Conservation (phyloP, 169 alveolate genomes). For the Eimeria acervulina region DNA sequence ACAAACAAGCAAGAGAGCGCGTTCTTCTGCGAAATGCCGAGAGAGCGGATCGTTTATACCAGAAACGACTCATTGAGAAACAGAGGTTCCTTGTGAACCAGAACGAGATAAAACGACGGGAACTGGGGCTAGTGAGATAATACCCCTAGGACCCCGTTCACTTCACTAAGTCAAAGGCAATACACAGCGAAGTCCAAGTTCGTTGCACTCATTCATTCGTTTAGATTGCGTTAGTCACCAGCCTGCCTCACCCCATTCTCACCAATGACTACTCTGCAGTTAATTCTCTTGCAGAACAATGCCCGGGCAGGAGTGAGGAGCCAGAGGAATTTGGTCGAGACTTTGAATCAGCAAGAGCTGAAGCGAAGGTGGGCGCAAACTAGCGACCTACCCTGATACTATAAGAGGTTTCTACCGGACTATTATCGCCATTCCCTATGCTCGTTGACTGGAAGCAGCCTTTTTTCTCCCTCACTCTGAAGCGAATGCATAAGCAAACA, state of each 20-base stretch:
- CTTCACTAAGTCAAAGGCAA: not conserved
- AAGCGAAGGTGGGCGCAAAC: conserved; percentile 30
- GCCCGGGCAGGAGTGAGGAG: conserved; percentile 59
- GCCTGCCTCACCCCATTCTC: not conserved
- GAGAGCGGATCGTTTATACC: conserved; percentile 10
- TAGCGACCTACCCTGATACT: not conserved
- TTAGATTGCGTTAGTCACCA: too few relatives aligned
- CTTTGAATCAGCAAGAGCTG: conserved; percentile 57
- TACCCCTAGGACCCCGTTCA: not conserved
- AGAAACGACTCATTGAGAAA: conserved; percentile 54
- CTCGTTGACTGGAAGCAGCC: not conserved
- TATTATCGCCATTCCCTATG: not conserved
- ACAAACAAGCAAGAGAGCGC: conserved; percentile 12
- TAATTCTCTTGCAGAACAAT: not conserved
- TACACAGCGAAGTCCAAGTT: not conserved
- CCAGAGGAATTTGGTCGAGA: conserved; percentile 27
- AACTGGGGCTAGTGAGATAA: conserved; percentile 40
- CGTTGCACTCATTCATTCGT: not conserved
- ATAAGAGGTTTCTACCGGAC: not conserved
- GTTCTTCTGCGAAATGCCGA: conserved; percentile 44
- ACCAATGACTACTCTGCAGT: not conserved
- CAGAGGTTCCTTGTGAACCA: conserved; percentile 68
- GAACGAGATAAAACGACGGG: conserved; percentile 50
- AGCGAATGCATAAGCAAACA: not conserved
- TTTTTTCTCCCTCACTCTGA: too few relatives aligned